Percentiles rank a stretch among this genome's conserved stretches.
These are phyloP conservation scores for Chlorella vulgaris DNA, from an alignment of 139 green algal genomes.

Conservation along the genomic window DNA sequence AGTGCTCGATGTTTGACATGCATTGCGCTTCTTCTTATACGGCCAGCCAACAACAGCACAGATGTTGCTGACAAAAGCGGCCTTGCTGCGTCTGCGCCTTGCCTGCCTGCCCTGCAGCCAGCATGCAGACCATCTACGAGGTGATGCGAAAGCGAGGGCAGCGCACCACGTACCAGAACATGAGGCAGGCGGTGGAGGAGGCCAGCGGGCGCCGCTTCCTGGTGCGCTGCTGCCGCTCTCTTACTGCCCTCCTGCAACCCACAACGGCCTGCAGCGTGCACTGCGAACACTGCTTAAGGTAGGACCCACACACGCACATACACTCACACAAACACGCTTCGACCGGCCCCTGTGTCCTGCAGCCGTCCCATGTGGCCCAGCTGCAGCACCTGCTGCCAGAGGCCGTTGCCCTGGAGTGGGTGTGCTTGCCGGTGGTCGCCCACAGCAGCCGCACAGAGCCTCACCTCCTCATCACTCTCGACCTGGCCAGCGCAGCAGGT, in stretches of 20 bases:
- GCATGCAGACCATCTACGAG: slow-evolving; percentile 34
- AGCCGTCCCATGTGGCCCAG: slow-evolving; percentile 33
- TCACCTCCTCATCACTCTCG: slow-evolving; percentile 26
- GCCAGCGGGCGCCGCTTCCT: slow-evolving; percentile 32
- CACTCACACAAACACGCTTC: no score
- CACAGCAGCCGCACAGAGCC: slow-evolving; percentile 35
- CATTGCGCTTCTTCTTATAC: no score
- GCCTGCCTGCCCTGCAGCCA: slow-evolving; percentile 10
- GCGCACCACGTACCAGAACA: slow-evolving; percentile 32
- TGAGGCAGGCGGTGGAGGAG: slow-evolving; percentile 45
- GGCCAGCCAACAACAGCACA: no score
- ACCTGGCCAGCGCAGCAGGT: neutral
- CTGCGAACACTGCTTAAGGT: no score
- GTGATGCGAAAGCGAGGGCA: slow-evolving; percentile 33
- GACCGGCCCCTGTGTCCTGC: slow-evolving; percentile 5
- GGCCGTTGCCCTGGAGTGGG: slow-evolving; percentile 33
- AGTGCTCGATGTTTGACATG: no score
- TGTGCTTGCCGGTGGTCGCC: slow-evolving; percentile 27
- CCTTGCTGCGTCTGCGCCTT: no score
- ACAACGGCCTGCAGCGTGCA: no score
- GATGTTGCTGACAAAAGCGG: no score
- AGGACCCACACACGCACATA: no score
- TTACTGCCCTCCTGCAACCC: neutral
- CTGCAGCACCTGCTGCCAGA: slow-evolving; percentile 44
- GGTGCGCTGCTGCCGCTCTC: neutral